Evolutionary conservation across 208 protist genomes (phyloP), one percentile per base, ranked within the genome.

Genomic region (Trypanosoma congolense): DNA sequence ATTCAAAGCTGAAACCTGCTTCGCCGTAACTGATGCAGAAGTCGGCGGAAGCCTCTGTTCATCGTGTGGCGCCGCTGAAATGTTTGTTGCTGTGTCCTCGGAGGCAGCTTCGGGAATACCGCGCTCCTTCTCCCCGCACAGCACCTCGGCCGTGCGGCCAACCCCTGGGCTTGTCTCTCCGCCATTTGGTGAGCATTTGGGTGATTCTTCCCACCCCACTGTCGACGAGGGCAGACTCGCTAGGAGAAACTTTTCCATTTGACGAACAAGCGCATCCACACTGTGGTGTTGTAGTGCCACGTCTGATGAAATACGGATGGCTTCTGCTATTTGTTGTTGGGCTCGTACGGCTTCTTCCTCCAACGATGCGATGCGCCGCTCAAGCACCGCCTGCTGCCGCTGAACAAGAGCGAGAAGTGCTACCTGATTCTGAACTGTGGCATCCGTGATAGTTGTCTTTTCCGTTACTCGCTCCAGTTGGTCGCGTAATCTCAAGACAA

Each of bases 241-340:
- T 4, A 79, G 47, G 6, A 84, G 67, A 28, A 68, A 53, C 16
- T 66, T 65, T 53, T 88, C 84, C 46, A 88, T 69, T 56, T 92
- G 84, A 30, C 70, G 65, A 38, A 88, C 64, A 12, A 92, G 70
- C 6, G 73, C 45, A 51, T 88, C 80, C 1, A 68, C 73, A 55
- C 83, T 87, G 36, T 70, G 65, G 63, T 83, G 68, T 26, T 74
- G 40, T 38, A 92, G 49, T 25, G 65, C 55, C 8, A 89, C 65
- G 41, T 83, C 78, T 0, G 80, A 82, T 26, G 76, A 63, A 1
- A 70, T 45, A 0, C 80, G 56, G 21, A 67, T 65, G 35, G 73
- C 59, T 43, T 81, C 73, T 5, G 42, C 56, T 36, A 85, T 58
- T 38, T 61, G 21, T 49, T 61, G 56, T 43, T 73, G 70, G 56